Evolutionary conservation across 2,329 filamentous ascomycete species (phyloP).

Genomic region (Zelopaecilomyces penicillatus): DNA sequence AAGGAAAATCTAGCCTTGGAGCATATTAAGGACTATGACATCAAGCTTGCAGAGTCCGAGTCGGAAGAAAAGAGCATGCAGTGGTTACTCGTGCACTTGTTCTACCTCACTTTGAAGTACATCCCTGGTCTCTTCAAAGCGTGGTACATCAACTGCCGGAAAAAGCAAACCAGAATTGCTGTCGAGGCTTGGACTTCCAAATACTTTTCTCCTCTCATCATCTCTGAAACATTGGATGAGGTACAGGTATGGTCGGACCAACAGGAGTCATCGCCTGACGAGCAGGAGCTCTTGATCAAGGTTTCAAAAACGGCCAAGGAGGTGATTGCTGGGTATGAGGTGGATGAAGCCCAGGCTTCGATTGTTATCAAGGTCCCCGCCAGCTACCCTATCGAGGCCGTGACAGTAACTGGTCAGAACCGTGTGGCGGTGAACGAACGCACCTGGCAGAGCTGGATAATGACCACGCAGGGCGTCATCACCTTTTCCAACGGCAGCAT

Average conservation of each 20-base stretch:
- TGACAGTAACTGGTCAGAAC: conserved; percentile 67
- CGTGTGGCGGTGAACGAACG: conserved; percentile 82
- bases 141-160: conserved; percentile 79
- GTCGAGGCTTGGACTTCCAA: conserved; percentile 81
- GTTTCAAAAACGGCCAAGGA: conserved; percentile 64
- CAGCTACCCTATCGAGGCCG: conserved; percentile 73
- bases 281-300: conserved; percentile 56
- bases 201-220: conserved; percentile 66
- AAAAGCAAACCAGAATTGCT: conserved; percentile 68
- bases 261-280: conserved; percentile 43
- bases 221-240: conserved; percentile 56
- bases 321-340: conserved; percentile 73
- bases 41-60: conserved; percentile 47
- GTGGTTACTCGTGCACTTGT: conserved; percentile 78
- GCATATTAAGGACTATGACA: conserved; percentile 47
- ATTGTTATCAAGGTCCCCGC: conserved; percentile 75
- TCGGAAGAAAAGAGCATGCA: conserved; percentile 65
- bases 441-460: conserved; percentile 88
- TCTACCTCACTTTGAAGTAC: conserved; percentile 71
- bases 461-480: conserved; percentile 84
- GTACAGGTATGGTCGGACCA: conserved; percentile 58
- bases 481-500: conserved; percentile 86
- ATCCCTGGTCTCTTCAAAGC: conserved; percentile 69
- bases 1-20: conserved; percentile 52
- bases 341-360: conserved; percentile 78